A percentile compares a stretch with the other conserved stretches of the same genome.
Conservation (phyloP, 495 filamentous ascomycete genomes). For the Cenococcum geophilum region DNA sequence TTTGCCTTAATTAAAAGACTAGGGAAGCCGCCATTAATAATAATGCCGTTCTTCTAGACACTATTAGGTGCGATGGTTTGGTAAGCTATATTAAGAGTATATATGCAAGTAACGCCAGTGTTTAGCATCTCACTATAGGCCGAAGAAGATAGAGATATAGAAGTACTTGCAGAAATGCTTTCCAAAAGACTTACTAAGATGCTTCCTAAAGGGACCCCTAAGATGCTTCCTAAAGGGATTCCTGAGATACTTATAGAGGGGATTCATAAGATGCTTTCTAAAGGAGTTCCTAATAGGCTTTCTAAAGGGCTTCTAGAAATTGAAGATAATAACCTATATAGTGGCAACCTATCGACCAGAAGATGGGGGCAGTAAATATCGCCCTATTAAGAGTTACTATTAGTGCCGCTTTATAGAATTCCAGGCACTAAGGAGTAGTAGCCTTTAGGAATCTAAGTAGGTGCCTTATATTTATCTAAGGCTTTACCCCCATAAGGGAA, state of each 20-base stretch:
- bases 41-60: conserved; percentile 31
- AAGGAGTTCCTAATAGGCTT: too few relatives aligned
- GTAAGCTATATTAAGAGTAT: conserved; percentile 32
- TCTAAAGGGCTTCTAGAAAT: not conserved
- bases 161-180: not conserved
- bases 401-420: conserved; percentile 19
- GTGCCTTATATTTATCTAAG: conserved; percentile 16
- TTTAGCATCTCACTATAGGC: conserved; percentile 26
- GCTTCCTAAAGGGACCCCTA: too few relatives aligned
- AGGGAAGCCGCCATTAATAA: conserved; percentile 37
- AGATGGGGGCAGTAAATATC: conserved; percentile 25
- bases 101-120: conserved; percentile 37
- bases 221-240: too few relatives aligned
- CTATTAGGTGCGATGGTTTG: conserved; percentile 37
- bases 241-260: not conserved
- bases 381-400: conserved; percentile 27
- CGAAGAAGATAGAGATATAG: conserved; percentile 9
- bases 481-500: conserved; percentile 21
- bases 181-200: too few relatives aligned
- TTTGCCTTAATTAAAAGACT: conserved; percentile 55
- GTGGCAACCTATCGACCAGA: not conserved
- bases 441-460: conserved; percentile 27
- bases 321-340: not conserved
- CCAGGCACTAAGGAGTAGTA: conserved; percentile 14
- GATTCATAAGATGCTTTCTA: too few relatives aligned